Conservation (phyloP, 106 monocot genomes). For the Phalaenopsis aphrodite region DNA sequence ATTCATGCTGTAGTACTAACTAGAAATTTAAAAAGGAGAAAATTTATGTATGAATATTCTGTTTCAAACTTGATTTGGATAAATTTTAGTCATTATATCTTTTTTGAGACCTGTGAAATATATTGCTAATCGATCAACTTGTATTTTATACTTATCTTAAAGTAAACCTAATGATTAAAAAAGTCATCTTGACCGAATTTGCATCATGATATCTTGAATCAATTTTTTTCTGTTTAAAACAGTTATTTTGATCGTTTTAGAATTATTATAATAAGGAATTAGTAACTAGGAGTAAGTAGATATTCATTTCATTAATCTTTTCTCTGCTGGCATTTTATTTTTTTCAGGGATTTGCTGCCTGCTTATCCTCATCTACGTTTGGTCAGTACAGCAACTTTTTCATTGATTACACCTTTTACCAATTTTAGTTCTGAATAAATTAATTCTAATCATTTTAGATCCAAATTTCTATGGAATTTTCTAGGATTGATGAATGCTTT, state of each 20-base stretch:
- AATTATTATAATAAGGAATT: not conserved
- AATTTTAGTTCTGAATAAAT: not conserved
- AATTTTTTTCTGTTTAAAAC: not conserved
- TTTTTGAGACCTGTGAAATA: too few species aligned
- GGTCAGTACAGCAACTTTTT: conserved; percentile 35
- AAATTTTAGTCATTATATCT: too few species aligned
- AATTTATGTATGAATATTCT: too few species aligned
- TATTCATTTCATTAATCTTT: not conserved
- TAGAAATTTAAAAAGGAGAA: too few species aligned
- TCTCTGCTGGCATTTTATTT: not conserved
- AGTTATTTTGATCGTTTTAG: not conserved
- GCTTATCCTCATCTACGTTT: conserved; percentile 70
- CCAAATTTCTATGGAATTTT: not conserved
- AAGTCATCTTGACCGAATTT: too few species aligned
- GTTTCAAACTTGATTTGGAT: too few species aligned
- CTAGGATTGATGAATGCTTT: not conserved
- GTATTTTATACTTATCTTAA: too few species aligned
- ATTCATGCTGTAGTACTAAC: not conserved
- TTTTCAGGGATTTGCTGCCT: conserved; percentile 77
- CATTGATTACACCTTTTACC: conserved; percentile 6
- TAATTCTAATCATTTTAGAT: not conserved
- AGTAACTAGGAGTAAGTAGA: not conserved
- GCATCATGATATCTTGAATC: too few species aligned
- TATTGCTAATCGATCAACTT: too few species aligned
- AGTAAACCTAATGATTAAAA: too few species aligned